Percentiles rank a stretch among this genome's conserved stretches.
Conservation (phyloP, 768 basidiomycete genomes). For the Mycena indigotica region DNA sequence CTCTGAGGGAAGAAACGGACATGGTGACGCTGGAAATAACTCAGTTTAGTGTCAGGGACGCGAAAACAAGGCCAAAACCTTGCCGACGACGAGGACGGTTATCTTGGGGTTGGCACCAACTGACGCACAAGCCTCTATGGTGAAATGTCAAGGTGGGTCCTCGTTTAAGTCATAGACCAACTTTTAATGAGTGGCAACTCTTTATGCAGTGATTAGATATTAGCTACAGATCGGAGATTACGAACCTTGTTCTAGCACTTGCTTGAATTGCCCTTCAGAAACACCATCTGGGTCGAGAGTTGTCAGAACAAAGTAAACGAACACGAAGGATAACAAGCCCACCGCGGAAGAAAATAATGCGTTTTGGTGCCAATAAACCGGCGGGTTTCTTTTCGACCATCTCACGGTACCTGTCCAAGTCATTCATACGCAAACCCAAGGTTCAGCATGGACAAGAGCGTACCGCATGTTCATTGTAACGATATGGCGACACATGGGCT, state of each 20-base stretch:
- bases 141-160: slow-evolving; percentile 2
- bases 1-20: slow-evolving; percentile 50
- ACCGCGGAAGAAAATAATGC: slow-evolving; percentile 79
- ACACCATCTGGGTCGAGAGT: slow-evolving; percentile 47
- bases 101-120: slow-evolving; percentile 63
- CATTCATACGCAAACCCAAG: no score
- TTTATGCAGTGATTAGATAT: slow-evolving; percentile 16
- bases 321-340: slow-evolving; percentile 23
- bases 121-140: slow-evolving; percentile 61
- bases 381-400: slow-evolving; percentile 52
- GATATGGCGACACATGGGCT: slow-evolving; percentile 51
- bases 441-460: no score
- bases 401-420: slow-evolving; percentile 56
- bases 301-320: slow-evolving; percentile 12
- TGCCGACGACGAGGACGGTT: slow-evolving; percentile 67
- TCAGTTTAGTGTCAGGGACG: no score
- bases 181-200: slow-evolving; percentile 64
- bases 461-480: neutral
- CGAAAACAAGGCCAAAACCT: no score
- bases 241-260: slow-evolving; percentile 60
- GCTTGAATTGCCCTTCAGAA: slow-evolving; percentile 53
- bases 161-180: slow-evolving; percentile 28
- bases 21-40: slow-evolving; percentile 20
- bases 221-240: neutral
- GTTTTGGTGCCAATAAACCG: slow-evolving; percentile 49